phyloP scores from a whole-genome alignment of 768 basidiomycete species.

The Boletus subparvulus region DNA sequence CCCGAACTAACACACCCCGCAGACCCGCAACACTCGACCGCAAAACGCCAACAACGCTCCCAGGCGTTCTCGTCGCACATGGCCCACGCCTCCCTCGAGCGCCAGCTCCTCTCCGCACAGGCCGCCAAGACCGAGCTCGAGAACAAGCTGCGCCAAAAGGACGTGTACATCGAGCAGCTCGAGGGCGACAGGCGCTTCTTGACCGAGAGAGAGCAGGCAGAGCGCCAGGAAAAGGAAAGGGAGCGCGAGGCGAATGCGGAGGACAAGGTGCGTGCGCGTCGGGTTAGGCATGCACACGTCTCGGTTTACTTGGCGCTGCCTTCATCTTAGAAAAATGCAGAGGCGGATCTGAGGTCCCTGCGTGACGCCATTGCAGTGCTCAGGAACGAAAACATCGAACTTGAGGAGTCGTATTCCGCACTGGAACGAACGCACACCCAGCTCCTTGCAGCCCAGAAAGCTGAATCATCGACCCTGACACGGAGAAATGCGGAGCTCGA shows the following conservation, averaged over 20 bases:
- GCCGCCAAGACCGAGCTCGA: conserved; percentile 65
- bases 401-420: conserved; percentile 53
- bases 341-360: conserved; percentile 52
- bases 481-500: conserved; percentile 48
- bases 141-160: conserved; percentile 64
- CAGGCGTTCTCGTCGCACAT: conserved; percentile 63
- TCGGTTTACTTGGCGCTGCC: not conserved
- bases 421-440: conserved; percentile 51
- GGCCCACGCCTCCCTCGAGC: conserved; percentile 61
- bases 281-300: not conserved
- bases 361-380: conserved; percentile 49
- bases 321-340: conserved; percentile 43
- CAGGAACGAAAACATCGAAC: conserved; percentile 58
- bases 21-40: conserved; percentile 66
- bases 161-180: conserved; percentile 58
- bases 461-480: conserved; percentile 49
- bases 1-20: not conserved
- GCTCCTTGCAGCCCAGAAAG: conserved; percentile 48
- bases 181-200: conserved; percentile 71
- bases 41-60: conserved; percentile 65
- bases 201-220: conserved; percentile 65
- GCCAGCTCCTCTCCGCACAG: conserved; percentile 64
- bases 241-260: conserved; percentile 50
- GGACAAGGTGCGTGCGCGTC: conserved; percentile 54
- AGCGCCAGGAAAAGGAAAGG: conserved; percentile 63